Evolutionary conservation across 306 rosid species (phyloP), one percentile per base, ranked within the genome.

Genomic region (Vigna trinervia): DNA sequence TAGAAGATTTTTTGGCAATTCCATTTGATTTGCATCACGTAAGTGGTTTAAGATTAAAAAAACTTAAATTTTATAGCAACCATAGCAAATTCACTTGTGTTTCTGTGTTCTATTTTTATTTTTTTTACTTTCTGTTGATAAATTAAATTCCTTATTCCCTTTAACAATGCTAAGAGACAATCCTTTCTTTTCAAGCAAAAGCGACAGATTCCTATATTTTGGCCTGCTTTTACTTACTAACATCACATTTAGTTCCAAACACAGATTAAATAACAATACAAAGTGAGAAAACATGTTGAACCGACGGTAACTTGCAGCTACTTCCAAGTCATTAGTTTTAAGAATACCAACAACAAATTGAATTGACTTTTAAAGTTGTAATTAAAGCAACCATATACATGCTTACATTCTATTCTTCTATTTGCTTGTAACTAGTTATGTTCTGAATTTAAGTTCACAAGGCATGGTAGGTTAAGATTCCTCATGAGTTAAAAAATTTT

Each of bases 271-370:
- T 10, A 38, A 75, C 67, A 22, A 75, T 68, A 51, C 11, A 64
- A 26, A 51, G 23, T 32, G 36, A 13, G n/a, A 59, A 51, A 53
- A 69, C 38, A 51, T 51, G 39, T 69, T 46, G 52, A 59, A 23
- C 19, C 9, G 65, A 70, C 72, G 66, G 69, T 82, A 71, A 53
- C 82, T 76, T 53, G 75, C 78, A 19, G 69, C 59, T 45, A 54
- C 82, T 70, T 76, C 74, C 69, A 71, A 11, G 8, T 64, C 52
- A 45, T 53, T 65, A 11, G 22, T 17, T 81, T 41, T 70, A 60
- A 54, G 60, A 20, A 45, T 15, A 19, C 34, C 13, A 62, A 45
- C 74, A 22, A 53, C 54, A 41, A 69, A 23, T 53, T 76, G 75
- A 71, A 50, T 48, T 70, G 64, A 65, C 69, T n/a, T 32, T 46